Conservation (phyloP, 257 asterid genomes). For the Solanum chiquidenum region DNA sequence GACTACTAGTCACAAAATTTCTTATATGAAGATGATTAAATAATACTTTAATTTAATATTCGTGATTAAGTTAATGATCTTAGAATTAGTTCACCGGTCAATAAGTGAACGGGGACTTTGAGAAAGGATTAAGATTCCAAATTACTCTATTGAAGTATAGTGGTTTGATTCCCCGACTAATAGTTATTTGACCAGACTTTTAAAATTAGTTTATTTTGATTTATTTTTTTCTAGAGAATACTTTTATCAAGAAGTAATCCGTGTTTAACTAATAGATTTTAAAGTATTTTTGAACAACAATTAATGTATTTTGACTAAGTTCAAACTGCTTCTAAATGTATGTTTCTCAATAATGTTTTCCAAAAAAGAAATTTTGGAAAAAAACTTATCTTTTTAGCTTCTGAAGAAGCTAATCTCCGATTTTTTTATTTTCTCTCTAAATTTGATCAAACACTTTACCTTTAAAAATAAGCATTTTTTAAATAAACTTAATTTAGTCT, state of each 20-base stretch:
- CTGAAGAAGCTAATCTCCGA: neutral
- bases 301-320: neutral
- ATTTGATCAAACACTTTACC: neutral
- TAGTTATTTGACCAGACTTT: neutral
- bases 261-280: no score
- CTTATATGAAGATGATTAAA: neutral
- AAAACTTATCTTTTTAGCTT: neutral
- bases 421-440: neutral
- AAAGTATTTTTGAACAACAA: neutral
- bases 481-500: neutral
- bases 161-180: neutral
- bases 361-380: neutral
- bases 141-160: neutral
- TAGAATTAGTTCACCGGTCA: neutral
- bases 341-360: neutral
- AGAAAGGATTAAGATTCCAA: neutral
- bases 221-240: no score
- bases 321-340: neutral
- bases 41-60: neutral
- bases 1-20: neutral
- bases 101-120: neutral
- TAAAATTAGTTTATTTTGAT: no score
- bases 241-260: no score
- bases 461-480: neutral
- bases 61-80: neutral